Percentiles rank a stretch among this genome's conserved stretches.
phyloP scores from a whole-genome alignment of 495 filamentous ascomycete genomes.

The Aspergillus conjunctus region DNA sequence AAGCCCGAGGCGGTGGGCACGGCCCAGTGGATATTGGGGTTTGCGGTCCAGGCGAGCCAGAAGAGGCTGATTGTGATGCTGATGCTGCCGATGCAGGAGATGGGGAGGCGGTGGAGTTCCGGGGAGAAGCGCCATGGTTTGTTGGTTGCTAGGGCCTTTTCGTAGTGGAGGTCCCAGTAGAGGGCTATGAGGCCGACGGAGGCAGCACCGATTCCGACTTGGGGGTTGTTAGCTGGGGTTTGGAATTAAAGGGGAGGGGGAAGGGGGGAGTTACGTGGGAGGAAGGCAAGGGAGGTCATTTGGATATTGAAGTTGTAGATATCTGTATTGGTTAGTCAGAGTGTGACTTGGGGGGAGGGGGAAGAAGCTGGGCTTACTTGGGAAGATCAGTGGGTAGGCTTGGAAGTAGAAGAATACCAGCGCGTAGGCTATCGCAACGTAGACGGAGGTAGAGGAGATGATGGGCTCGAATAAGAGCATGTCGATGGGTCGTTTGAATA shows the following conservation, averaged over 20 bases:
- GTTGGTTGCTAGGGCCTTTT: slow-evolving; percentile 40
- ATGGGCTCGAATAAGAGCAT: slow-evolving; percentile 60
- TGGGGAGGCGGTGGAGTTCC: slow-evolving; percentile 65
- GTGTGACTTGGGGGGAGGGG: neutral
- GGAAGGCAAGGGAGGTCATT: slow-evolving; percentile 44
- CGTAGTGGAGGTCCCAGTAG: slow-evolving; percentile 56
- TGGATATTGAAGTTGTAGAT: slow-evolving; percentile 41
- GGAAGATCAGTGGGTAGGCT: slow-evolving; percentile 66
- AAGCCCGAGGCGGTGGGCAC: slow-evolving; percentile 65
- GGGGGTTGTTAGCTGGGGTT: slow-evolving; percentile 17
- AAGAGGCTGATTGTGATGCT: slow-evolving; percentile 64
- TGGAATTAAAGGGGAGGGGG: neutral
- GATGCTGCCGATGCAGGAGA: slow-evolving; percentile 67
- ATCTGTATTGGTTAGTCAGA: slow-evolving; percentile 18
- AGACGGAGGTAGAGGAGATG: slow-evolving; percentile 66
- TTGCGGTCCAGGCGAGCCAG: slow-evolving; percentile 73
- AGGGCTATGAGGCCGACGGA: slow-evolving; percentile 46
- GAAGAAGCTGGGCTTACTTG: slow-evolving; percentile 27
- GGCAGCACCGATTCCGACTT: slow-evolving; percentile 42
- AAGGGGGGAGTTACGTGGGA: slow-evolving; percentile 35
- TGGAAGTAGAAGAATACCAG: slow-evolving; percentile 75
- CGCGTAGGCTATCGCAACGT: slow-evolving; percentile 69
- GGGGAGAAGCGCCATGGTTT: slow-evolving; percentile 49
- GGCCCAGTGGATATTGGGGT: slow-evolving; percentile 58
- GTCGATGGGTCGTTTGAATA: slow-evolving; percentile 51